Evolutionary conservation across 257 asterid genomes (phyloP).

Genomic region (Fraxinus pennsylvanica): DNA sequence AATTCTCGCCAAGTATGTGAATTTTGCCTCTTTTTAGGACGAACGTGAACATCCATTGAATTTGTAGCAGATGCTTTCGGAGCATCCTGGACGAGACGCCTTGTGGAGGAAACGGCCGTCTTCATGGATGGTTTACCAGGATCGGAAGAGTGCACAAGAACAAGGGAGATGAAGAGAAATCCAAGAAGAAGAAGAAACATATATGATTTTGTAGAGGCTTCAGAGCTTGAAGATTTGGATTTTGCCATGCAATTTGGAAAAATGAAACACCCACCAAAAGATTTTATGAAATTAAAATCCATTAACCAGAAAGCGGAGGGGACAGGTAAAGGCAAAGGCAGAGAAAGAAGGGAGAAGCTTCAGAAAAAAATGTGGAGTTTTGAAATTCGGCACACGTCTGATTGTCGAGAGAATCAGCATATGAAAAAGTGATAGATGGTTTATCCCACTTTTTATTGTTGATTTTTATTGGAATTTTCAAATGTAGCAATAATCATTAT

Average conservation of each 20-base stretch:
- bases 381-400: conserved; percentile 48
- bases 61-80: neutral
- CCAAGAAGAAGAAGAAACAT: conserved; percentile 27
- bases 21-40: conserved; percentile 20
- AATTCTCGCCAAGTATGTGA: conserved; percentile 34
- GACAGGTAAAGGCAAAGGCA: conserved; percentile 14
- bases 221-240: conserved; percentile 28
- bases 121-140: conserved; percentile 23
- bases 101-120: neutral
- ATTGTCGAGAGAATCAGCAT: conserved; percentile 23
- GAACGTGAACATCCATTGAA: conserved; percentile 19
- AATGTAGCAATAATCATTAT: neutral
- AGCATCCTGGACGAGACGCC: conserved; percentile 5
- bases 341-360: conserved; percentile 22
- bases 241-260: conserved; percentile 71
- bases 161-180: conserved; percentile 33
- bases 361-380: conserved; percentile 31
- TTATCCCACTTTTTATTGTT: conserved; percentile 11
- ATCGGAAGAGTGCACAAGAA: conserved; percentile 31
- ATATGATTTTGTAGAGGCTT: conserved; percentile 26
- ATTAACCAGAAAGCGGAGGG: conserved; percentile 42
- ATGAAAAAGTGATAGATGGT: neutral
- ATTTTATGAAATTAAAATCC: conserved; percentile 59
- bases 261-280: conserved; percentile 53
- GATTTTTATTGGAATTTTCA: conserved; percentile 19